phyloP scores from a whole-genome alignment of 805 yeast species.

The Saturnispora hagleri region DNA sequence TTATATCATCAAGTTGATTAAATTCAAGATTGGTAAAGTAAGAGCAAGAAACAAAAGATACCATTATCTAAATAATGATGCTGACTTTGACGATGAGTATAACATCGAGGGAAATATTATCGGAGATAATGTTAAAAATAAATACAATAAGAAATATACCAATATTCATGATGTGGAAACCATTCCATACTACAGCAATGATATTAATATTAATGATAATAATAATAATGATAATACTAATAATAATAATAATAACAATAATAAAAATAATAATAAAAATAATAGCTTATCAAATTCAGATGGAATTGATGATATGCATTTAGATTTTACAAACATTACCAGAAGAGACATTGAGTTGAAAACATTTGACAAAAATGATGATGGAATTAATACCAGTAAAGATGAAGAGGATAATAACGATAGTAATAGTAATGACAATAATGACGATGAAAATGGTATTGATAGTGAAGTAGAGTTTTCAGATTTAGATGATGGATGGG shows the following conservation, averaged over 20 bases:
- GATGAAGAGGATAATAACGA: conserved; percentile 1
- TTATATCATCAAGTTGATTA: background rate
- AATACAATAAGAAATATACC: background rate
- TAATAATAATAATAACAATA: background rate
- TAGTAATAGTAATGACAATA: background rate
- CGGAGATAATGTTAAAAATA: background rate
- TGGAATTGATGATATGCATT: background rate
- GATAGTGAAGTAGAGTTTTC: conserved; percentile 17
- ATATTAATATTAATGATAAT: background rate
- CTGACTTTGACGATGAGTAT: background rate
- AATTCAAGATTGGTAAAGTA: background rate
- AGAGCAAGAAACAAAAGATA: background rate
- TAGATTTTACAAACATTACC: background rate
- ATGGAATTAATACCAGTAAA: background rate
- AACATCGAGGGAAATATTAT: background rate
- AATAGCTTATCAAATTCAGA: background rate
- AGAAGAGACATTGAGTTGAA: background rate
- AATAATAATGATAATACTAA: background rate
- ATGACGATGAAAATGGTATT: background rate
- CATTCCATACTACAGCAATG: background rate
- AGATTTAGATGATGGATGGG: conserved; percentile 22
- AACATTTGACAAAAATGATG: background rate
- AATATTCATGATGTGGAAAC: background rate
- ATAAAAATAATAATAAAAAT: background rate
- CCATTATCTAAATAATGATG: background rate